Percentiles rank a stretch among this genome's conserved stretches.
These are phyloP conservation scores for Knufia fluminis DNA, from an alignment of 2,329 filamentous ascomycete species.

Conservation along the genomic window DNA sequence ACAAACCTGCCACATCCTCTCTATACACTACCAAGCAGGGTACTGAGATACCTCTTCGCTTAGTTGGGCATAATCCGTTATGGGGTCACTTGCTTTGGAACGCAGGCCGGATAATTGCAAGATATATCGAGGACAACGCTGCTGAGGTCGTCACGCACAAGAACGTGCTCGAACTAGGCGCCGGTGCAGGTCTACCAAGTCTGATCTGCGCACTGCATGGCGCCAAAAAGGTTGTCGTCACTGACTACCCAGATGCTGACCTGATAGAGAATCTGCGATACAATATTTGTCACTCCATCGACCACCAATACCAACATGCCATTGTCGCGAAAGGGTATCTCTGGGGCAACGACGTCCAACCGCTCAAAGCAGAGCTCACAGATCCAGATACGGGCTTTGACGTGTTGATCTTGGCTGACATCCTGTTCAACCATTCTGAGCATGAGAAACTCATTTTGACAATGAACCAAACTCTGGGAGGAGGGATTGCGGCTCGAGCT, in stretches of 20 bases:
- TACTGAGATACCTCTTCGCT: conserved; percentile 56
- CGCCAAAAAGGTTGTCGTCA: conserved; percentile 62
- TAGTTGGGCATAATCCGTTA: conserved; percentile 78
- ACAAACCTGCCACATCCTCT: conserved; percentile 64
- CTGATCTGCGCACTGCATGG: conserved; percentile 67
- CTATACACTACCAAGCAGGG: conserved; percentile 62
- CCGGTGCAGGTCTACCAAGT: conserved; percentile 75
- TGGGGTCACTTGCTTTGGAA: conserved; percentile 94
- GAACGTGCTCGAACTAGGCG: conserved; percentile 80
- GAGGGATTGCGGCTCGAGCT: conserved; percentile 49
- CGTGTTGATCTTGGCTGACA: conserved; percentile 73
- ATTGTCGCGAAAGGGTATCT: conserved; percentile 64
- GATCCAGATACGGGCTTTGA: conserved; percentile 49
- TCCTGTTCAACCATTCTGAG: conserved; percentile 85
- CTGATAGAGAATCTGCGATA: conserved; percentile 69
- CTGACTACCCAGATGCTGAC: conserved; percentile 79
- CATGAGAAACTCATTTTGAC: conserved; percentile 68
- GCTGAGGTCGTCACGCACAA: conserved; percentile 50
- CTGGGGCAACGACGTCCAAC: conserved; percentile 62
- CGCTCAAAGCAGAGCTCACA: conserved; percentile 49
- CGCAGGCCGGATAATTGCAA: conserved; percentile 66
- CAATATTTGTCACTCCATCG: conserved; percentile 57
- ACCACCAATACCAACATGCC: conserved; percentile 31
- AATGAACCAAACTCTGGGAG: conserved; percentile 57
- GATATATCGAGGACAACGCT: conserved; percentile 66